A percentile compares a stretch with the other conserved stretches of the same genome.
Evolutionary conservation across 208 protist species (phyloP).

Genomic region (Trichomonas vaginalis): DNA sequence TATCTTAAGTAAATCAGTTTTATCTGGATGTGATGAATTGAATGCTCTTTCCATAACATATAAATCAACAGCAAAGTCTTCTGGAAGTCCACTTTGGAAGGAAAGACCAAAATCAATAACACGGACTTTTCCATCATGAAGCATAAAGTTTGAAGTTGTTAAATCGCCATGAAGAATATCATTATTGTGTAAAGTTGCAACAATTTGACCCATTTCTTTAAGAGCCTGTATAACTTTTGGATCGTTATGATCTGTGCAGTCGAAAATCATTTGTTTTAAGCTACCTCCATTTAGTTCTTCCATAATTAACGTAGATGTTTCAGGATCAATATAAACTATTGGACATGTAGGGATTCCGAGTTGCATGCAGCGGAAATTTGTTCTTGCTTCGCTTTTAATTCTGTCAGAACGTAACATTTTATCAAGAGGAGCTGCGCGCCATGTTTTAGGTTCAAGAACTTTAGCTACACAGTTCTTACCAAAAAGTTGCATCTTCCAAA

Average conservation of each 20-base stretch:
- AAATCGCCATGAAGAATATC: slow-evolving; percentile 28
- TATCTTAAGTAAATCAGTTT: background rate
- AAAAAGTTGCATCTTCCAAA: background rate
- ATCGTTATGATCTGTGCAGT: background rate
- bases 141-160: slow-evolving; percentile 31
- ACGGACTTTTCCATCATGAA: background rate
- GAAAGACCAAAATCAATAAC: slow-evolving; percentile 85
- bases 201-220: slow-evolving; percentile 57
- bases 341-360: background rate
- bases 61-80: slow-evolving; percentile 90
- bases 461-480: background rate
- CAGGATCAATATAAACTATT: background rate
- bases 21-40: slow-evolving; percentile 65
- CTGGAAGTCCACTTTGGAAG: slow-evolving; percentile 53
- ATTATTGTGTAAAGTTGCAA: slow-evolving; percentile 38
- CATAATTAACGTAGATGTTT: background rate
- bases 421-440: background rate
- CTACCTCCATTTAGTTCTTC: background rate
- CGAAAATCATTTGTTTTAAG: background rate
- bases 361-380: background rate
- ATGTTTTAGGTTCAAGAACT: background rate
- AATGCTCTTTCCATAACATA: slow-evolving; percentile 91
- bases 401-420: background rate
- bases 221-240: background rate
- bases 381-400: background rate